Evolutionary conservation across 2,329 filamentous ascomycete genomes (phyloP), one percentile per base, ranked within the genome.

Genomic region (Plenodomus biglobosus): DNA sequence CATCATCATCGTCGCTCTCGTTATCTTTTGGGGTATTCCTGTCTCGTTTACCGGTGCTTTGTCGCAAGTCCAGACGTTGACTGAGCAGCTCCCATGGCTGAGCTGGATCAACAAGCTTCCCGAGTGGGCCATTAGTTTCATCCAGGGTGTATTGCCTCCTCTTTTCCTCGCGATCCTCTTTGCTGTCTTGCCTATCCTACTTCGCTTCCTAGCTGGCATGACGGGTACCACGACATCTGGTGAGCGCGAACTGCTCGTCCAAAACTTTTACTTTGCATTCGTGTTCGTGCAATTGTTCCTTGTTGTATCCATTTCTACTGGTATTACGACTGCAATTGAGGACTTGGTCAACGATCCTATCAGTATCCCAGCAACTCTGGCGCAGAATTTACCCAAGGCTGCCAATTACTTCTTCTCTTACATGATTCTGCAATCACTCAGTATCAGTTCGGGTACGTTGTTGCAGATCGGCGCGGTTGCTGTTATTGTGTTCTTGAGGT

Each of bases 351-450:
- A 82, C 30, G 79, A 89, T 38, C 85, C 90, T 7, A 74, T 76
- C n/a, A 80, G 79, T 32, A 82, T 95, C 48, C 83, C 94, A 0
- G 71, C 83, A 16, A 78, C 88, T 0, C 76, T 99, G 21, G 92
- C 92, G 0, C 70, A 78, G 10, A 94, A 92, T 51, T 76, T 99
- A 4, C 94, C 94, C 1, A 88, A 84, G 59, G 87, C 92, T 0
- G 88, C 90, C 60, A 96, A 96, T 68, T 99, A 97, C 73, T 99
- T 97, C 77, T 97, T 96, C 78, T 92, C 90, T 1, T 99, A 99
- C 80, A 92, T 99, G 85, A 87, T 96, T 67, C 85, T 99, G 8
- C 94, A 97, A 65, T 90, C 92, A 0, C 80, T 97, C 61, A 91
- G 90, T 54, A 91, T 90, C 54, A 96, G 91, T 70, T 92, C 92